These are phyloP conservation scores for Alternaria brassicae DNA, from an alignment of 2,329 filamentous ascomycete genomes.

Conservation along the genomic window DNA sequence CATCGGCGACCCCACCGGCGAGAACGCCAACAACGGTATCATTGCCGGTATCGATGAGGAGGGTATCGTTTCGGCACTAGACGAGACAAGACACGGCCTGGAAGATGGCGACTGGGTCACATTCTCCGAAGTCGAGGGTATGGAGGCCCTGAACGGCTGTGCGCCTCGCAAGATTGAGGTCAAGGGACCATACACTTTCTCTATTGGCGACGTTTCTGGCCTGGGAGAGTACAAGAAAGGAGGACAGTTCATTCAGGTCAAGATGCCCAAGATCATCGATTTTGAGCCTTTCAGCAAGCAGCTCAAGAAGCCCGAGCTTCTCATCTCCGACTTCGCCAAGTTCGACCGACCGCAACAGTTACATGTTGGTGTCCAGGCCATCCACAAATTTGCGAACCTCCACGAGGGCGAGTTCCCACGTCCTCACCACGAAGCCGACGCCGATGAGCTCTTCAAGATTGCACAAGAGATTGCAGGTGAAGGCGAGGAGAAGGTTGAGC, in stretches of 20 bases:
- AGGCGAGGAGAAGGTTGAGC: constrained; percentile 74
- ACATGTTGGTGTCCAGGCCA: constrained; percentile 89
- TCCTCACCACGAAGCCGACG: constrained; percentile 85
- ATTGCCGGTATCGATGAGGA: constrained; percentile 88
- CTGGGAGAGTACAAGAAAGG: constrained; percentile 87
- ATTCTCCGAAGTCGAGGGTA: constrained; percentile 90
- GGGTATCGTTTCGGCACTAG: constrained; percentile 88
- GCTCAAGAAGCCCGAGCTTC: constrained; percentile 83
- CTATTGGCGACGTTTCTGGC: constrained; percentile 89
- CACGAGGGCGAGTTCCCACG: constrained; percentile 76
- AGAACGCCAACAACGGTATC: constrained; percentile 86
- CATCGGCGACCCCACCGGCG: constrained; percentile 86
- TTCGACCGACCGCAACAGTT: constrained; percentile 94
- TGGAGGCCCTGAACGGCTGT: constrained; percentile 84
- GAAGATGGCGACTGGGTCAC: constrained; percentile 97
- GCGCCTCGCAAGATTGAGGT: constrained; percentile 91
- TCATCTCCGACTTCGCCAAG: constrained; percentile 96
- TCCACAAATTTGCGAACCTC: constrained; percentile 81
- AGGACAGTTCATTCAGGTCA: constrained; percentile 92
- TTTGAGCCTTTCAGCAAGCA: constrained; percentile 83
- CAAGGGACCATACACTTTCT: constrained; percentile 95
- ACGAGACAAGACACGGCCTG: constrained; percentile 92
- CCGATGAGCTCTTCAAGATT: constrained; percentile 75
- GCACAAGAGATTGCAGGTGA: constrained; percentile 74
- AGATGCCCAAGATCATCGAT: constrained; percentile 94